Conservation (phyloP, 345 rosid genomes). For the Firmiana major region DNA sequence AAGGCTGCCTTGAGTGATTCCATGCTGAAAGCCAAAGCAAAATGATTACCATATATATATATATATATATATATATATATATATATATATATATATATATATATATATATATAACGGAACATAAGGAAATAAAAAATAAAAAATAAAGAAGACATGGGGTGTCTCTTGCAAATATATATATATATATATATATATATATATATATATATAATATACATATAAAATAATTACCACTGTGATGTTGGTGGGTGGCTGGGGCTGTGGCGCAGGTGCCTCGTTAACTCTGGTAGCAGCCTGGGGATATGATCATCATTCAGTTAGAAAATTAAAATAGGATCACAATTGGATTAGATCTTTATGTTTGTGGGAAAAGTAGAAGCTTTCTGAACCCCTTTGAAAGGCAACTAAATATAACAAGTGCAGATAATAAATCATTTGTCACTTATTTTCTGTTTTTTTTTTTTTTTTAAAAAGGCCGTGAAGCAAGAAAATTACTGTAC, state of each 20-base stretch:
- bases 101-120: no score
- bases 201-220: no score
- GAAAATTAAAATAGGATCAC: neutral
- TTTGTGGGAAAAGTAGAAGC: neutral
- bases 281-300: conserved; percentile 5
- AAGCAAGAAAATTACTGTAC: neutral
- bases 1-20: conserved; percentile 52
- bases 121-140: neutral
- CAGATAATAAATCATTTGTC: neutral
- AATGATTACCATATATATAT: neutral
- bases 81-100: no score
- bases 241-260: neutral
- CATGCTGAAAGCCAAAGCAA: conserved; percentile 27
- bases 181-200: no score
- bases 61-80: no score
- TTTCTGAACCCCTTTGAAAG: neutral
- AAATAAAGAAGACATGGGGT: neutral
- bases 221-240: neutral
- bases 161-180: neutral
- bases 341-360: neutral
- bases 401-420: neutral
- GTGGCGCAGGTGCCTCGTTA: conserved; percentile 4
- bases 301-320: neutral
- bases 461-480: neutral
- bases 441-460: no score